These are phyloP conservation scores for Talinum fruticosum DNA, from an alignment of 148 eudicot genomes.

Conservation along the genomic window DNA sequence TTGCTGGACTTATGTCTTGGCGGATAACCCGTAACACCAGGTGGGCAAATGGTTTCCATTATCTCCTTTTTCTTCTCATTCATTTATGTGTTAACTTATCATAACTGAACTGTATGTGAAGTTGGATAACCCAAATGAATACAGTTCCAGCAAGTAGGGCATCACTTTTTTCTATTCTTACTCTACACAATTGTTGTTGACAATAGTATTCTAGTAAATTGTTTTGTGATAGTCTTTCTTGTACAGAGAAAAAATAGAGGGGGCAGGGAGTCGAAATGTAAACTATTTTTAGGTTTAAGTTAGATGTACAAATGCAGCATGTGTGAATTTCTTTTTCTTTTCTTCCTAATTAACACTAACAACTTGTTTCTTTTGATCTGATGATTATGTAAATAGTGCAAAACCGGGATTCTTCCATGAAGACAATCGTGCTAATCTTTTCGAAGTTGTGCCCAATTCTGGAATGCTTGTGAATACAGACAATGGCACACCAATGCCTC, in stretches of 20 bases:
- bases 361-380: slow-evolving; percentile 2
- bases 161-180: too few relatives aligned
- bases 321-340: background rate
- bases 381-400: slow-evolving; percentile 46
- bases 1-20: too few relatives aligned
- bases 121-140: background rate
- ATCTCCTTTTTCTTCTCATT: background rate
- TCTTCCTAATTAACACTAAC: background rate
- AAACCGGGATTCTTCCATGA: slow-evolving; percentile 96
- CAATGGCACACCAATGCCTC: slow-evolving; percentile 95
- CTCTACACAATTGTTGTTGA: background rate
- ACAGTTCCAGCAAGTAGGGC: background rate
- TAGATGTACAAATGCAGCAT: background rate
- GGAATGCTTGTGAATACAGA: slow-evolving; percentile 95
- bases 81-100: too few relatives aligned
- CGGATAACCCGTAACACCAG: too few relatives aligned
- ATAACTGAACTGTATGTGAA: background rate
- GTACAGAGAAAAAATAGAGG: too few relatives aligned
- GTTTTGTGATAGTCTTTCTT: background rate
- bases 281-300: too few relatives aligned
- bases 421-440: slow-evolving; percentile 81
- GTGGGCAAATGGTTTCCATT: too few relatives aligned
- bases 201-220: background rate
- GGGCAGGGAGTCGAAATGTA: too few relatives aligned
- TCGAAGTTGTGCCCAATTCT: slow-evolving; percentile 85